Base-by-base conservation (phyloP, 2,329 filamentous ascomycete genomes). In the Endoconidiophora polonica region DNA sequence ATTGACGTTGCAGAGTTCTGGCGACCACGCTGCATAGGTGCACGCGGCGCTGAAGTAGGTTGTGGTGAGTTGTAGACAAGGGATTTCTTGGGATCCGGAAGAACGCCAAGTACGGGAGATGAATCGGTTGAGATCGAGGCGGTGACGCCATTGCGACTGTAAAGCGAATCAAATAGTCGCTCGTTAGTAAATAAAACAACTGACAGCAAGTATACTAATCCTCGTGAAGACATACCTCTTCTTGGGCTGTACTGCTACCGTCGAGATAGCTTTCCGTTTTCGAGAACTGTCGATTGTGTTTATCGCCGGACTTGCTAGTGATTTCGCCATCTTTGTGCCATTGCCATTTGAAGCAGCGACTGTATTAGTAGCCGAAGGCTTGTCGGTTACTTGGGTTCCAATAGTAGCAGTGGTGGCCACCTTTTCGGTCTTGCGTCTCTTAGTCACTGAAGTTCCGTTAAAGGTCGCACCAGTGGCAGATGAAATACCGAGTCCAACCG, bases 351-450 rank as follows among this genome's bases (percentile, higher is more conserved):
- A 50, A n/a, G 42, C 37, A 10, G 26, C 33, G 26, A 63, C 69
- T 47, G 57, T 66, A 7, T 69, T 71, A 56, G 73, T 70, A 38
- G 69, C 69, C 54, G 69, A 70, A 12, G 66, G 61, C 7, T 71
- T 65, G 3, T 44, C 52, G 4, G n/a, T 22, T 10, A 10, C 26
- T 29, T 6, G 26, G 2, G 38, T 41, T 9, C n/a, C n/a, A 18
- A 36, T 18, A 14, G 38, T 36, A 33, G 41, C 45, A n/a, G 44
- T n/a, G 14, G 48, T 51, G 1, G 51, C 48, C 1, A 51, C 49
- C 58, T 85, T 85, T 58, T 94, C 86, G 2, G 85, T 79, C 65
- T 88, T 93, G 56, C 87, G 79, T 59, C 86, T 76, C 67, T 94
- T 94, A 22, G 72, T 68, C 2, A 79, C 70, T 10, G 79, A 71